These are phyloP conservation scores for Colletotrichum somersetense DNA, from an alignment of 2,329 filamentous ascomycete genomes.

Conservation along the genomic window DNA sequence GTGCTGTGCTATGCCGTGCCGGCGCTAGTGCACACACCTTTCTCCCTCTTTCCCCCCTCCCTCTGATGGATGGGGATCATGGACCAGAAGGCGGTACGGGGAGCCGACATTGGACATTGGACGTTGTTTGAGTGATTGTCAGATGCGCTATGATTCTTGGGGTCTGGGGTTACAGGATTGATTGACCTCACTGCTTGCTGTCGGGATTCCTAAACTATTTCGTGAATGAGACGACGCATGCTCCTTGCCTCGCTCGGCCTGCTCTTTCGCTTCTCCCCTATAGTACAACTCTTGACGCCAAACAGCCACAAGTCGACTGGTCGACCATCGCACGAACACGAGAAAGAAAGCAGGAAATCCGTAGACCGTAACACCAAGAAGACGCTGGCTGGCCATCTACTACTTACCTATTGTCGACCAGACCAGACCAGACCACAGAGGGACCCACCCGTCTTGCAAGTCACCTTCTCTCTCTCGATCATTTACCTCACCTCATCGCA, in stretches of 20 bases:
- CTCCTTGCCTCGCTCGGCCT: neutral
- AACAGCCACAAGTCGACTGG: neutral
- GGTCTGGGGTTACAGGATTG: neutral
- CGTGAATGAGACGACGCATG: constrained; percentile 4
- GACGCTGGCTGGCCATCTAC: neutral
- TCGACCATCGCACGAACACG: constrained; percentile 31
- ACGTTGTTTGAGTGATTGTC: constrained; percentile 5
- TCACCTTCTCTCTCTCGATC: neutral
- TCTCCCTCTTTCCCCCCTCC: neutral
- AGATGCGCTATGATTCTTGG: constrained; percentile 4
- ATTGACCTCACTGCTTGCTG: constrained; percentile 7
- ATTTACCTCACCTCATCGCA: constrained; percentile 7
- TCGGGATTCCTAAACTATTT: neutral
- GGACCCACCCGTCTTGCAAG: constrained; percentile 4
- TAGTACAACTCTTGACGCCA: neutral
- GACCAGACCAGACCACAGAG: constrained; percentile 5
- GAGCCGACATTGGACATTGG: constrained; percentile 13
- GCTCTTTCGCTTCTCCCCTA: neutral
- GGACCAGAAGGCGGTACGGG: constrained; percentile 5
- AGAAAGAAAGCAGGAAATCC: constrained; percentile 26
- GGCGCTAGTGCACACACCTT: constrained; percentile 18
- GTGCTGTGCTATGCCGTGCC: constrained; percentile 33
- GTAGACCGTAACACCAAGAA: constrained; percentile 29
- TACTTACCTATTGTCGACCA: constrained; percentile 1
- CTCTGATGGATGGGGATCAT: constrained; percentile 6